phyloP scores from a whole-genome alignment of 371 early-diverging fungal species.

The Haplosporangium sp. region DNA sequence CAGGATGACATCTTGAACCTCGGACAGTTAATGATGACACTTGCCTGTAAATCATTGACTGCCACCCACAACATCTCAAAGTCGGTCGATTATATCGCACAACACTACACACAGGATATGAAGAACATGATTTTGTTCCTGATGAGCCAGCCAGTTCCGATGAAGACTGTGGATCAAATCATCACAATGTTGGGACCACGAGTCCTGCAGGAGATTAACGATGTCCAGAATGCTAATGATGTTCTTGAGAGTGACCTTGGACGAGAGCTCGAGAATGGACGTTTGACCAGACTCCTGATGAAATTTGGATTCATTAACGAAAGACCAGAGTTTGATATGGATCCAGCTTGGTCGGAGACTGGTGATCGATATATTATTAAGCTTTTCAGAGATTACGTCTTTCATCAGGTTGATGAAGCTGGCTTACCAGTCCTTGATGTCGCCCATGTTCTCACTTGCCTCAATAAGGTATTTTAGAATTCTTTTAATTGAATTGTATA shows the following conservation, averaged over 20 bases:
- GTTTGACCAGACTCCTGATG: conserved; percentile 83
- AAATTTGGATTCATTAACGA: conserved; percentile 96
- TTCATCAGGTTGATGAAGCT: conserved; percentile 93
- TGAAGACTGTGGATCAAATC: conserved; percentile 87
- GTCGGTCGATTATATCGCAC: conserved; percentile 80
- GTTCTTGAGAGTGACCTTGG: conserved; percentile 80
- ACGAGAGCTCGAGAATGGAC: conserved; percentile 90
- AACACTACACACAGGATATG: conserved; percentile 82
- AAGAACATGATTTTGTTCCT: conserved; percentile 86
- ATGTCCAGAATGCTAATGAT: conserved; percentile 81
- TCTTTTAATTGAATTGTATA: background rate
- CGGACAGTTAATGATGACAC: conserved; percentile 86
- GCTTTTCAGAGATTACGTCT: conserved; percentile 95
- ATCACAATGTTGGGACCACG: conserved; percentile 85
- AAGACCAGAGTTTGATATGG: conserved; percentile 92
- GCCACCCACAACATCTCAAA: conserved; percentile 76
- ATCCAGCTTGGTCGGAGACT: conserved; percentile 95
- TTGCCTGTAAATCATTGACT: conserved; percentile 84
- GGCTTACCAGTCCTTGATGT: conserved; percentile 91
- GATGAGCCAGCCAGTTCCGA: conserved; percentile 78
- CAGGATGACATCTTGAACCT: conserved; percentile 91
- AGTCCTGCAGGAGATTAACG: conserved; percentile 80
- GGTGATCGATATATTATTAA: conserved; percentile 96
- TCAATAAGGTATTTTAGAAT: conserved; percentile 85
- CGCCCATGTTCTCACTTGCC: conserved; percentile 91